These are phyloP conservation scores for Thermochaetoides thermophila DNA, from an alignment of 495 filamentous ascomycete genomes.

Conservation along the genomic window DNA sequence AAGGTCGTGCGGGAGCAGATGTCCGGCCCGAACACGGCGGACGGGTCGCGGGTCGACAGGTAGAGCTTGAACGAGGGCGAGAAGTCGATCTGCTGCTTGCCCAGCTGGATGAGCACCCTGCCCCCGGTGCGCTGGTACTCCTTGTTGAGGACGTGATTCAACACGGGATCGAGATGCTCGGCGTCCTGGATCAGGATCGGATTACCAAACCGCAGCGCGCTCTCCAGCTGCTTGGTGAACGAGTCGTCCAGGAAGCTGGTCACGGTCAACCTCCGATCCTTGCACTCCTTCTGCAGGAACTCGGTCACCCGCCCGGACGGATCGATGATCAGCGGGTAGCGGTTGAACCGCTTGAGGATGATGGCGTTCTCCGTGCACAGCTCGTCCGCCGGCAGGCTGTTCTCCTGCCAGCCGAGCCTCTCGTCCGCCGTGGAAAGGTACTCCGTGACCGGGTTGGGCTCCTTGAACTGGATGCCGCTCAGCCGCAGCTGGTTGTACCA, in stretches of 20 bases:
- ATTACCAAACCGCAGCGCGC: constrained; percentile 91
- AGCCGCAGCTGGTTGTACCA: constrained; percentile 85
- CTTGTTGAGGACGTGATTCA: constrained; percentile 98
- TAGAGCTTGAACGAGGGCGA: constrained; percentile 94
- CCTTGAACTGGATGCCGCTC: constrained; percentile 83
- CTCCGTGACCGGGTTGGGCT: constrained; percentile 86
- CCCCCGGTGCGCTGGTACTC: constrained; percentile 99
- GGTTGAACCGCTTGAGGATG: constrained; percentile 90
- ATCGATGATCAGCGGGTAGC: constrained; percentile 96
- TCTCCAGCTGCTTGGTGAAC: constrained; percentile 95
- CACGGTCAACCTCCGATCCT: constrained; percentile 83
- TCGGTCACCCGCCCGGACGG: constrained; percentile 88
- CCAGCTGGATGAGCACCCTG: constrained; percentile 93
- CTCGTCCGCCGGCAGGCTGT: constrained; percentile 95
- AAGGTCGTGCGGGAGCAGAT: constrained; percentile 96
- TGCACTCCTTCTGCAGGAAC: constrained; percentile 86
- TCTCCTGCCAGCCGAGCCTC: constrained; percentile 81
- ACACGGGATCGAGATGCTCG: constrained; percentile 88
- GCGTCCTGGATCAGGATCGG: constrained; percentile 98
- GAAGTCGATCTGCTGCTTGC: constrained; percentile 98
- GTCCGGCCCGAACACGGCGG: constrained; percentile 91
- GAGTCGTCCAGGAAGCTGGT: constrained; percentile 97
- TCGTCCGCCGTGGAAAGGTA: constrained; percentile 96
- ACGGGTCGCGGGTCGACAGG: constrained; percentile 89
- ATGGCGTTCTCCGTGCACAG: constrained; percentile 98